A percentile compares a stretch with the other conserved stretches of the same genome.
These are phyloP conservation scores for Plantago coronopus DNA, from an alignment of 305 asterid species.

Conservation along the genomic window DNA sequence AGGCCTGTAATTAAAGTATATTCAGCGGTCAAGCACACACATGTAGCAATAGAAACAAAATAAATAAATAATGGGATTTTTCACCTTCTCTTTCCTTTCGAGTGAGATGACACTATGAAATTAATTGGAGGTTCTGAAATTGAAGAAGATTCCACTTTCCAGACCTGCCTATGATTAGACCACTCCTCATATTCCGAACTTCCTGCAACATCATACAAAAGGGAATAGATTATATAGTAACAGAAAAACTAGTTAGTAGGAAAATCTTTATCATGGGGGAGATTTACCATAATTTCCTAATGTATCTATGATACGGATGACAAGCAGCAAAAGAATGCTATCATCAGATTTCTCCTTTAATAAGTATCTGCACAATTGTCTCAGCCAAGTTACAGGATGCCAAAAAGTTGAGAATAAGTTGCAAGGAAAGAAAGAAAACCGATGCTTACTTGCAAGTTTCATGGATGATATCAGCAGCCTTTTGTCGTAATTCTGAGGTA, in stretches of 20 bases:
- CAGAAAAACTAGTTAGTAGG: constrained; percentile 20
- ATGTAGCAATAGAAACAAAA: constrained; percentile 19
- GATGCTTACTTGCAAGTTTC: constrained; percentile 68
- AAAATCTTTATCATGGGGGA: constrained; percentile 17
- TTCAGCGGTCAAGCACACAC: constrained; percentile 24
- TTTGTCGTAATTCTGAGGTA: constrained; percentile 73
- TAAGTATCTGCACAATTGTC: constrained; percentile 60
- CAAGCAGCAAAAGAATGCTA: constrained; percentile 85
- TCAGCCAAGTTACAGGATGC: constrained; percentile 10
- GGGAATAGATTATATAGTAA: constrained; percentile 16
- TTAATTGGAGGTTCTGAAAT: constrained; percentile 88
- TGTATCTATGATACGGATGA: constrained; percentile 89
- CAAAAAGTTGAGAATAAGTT: constrained; percentile 15
- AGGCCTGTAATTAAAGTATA: constrained; percentile 57
- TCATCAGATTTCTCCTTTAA: constrained; percentile 95
- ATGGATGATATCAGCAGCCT: constrained; percentile 84
- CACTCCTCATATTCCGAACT: constrained; percentile 98
- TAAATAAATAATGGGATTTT: constrained; percentile 19
- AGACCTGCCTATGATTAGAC: constrained; percentile 89
- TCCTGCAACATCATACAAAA: constrained; percentile 48
- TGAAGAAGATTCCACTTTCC: constrained; percentile 95
- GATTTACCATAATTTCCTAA: constrained; percentile 84
- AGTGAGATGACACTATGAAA: constrained; percentile 77
- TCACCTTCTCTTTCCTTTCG: constrained; percentile 92
- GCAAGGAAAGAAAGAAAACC: constrained; percentile 19